Conservation (phyloP, 1,139 yeast genomes). For the Eremothecium gossypii region DNA sequence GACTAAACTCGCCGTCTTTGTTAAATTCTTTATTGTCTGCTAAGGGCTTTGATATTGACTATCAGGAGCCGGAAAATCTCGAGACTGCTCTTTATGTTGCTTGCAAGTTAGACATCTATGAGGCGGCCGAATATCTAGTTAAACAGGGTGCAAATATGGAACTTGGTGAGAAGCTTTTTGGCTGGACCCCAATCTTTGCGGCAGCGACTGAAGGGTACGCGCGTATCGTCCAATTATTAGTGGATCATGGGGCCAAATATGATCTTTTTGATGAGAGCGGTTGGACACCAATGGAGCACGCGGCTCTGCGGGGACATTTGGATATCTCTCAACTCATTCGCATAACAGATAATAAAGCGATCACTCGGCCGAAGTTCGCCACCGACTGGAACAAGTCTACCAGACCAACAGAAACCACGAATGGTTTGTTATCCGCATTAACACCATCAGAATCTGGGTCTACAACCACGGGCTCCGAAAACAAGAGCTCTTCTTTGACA, state of each 20-base stretch:
- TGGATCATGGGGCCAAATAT: constrained; percentile 44
- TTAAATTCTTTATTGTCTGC: constrained; percentile 45
- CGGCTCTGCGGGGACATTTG: constrained; percentile 82
- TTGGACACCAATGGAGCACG: constrained; percentile 97
- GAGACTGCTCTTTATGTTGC: constrained; percentile 84
- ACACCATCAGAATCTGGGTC: constrained; percentile 2
- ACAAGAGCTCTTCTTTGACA: constrained; percentile 1
- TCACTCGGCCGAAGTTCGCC: constrained; percentile 18
- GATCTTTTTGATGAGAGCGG: constrained; percentile 73
- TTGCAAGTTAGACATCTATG: constrained; percentile 49
- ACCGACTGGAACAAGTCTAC: constrained; percentile 5
- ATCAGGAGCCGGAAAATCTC: constrained; percentile 48
- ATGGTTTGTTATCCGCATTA: background rate
- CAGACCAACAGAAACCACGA: background rate
- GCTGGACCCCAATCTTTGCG: constrained; percentile 91
- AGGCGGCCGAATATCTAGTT: constrained; percentile 50
- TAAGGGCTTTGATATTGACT: constrained; percentile 58
- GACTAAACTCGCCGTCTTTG: constrained; percentile 53
- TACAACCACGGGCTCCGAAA: background rate
- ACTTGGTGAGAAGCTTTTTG: constrained; percentile 66
- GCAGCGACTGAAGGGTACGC: constrained; percentile 82
- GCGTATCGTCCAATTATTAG: constrained; percentile 48
- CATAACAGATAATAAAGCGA: constrained; percentile 32
- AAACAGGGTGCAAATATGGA: constrained; percentile 61
- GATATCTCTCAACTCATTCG: constrained; percentile 52